These are phyloP conservation scores for Ogataea saltuana DNA, from an alignment of 805 yeast species.

Conservation along the genomic window DNA sequence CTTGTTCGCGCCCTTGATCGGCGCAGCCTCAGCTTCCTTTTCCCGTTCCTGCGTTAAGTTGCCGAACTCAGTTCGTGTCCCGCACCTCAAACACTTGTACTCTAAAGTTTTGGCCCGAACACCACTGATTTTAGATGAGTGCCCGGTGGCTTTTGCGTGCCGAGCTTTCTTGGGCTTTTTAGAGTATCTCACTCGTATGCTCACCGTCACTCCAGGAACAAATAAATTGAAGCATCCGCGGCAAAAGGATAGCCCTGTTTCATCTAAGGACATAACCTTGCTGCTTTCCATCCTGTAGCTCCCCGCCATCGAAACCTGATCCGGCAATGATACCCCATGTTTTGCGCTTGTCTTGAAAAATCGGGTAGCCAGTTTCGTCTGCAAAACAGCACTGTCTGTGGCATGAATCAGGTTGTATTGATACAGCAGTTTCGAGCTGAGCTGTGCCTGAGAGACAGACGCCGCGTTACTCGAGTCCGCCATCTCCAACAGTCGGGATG, in stretches of 20 bases:
- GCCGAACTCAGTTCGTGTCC: conserved; percentile 12
- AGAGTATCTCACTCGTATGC: conserved; percentile 18
- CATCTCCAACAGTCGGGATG: too few relatives aligned
- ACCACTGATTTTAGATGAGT: too few relatives aligned
- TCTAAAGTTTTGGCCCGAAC: conserved; percentile 14
- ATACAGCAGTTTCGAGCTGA: conserved; percentile 14
- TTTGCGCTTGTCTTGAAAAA: conserved; percentile 15
- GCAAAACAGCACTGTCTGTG: conserved; percentile 13
- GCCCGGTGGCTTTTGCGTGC: too few relatives aligned
- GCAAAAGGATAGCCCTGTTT: conserved; percentile 19
- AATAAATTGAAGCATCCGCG: conserved; percentile 19
- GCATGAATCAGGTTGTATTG: conserved; percentile 25
- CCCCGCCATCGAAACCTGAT: conserved; percentile 10
- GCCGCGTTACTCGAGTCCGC: background rate
- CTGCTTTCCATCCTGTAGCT: conserved; percentile 1
- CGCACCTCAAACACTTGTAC: conserved; percentile 28
- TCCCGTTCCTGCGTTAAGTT: conserved; percentile 8
- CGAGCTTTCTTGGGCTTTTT: background rate
- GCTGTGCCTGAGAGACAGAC: conserved; percentile 10
- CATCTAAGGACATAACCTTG: conserved; percentile 8
- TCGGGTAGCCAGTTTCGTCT: conserved; percentile 20
- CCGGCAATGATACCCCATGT: conserved; percentile 21
- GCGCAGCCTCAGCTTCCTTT: conserved; percentile 1
- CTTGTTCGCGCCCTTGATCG: conserved; percentile 9
- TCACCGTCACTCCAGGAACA: conserved; percentile 24